A percentile compares a stretch with the other conserved stretches of the same genome.
phyloP scores from a whole-genome alignment of 129 eudicot genomes.

The Gnaphalium uliginosum region DNA sequence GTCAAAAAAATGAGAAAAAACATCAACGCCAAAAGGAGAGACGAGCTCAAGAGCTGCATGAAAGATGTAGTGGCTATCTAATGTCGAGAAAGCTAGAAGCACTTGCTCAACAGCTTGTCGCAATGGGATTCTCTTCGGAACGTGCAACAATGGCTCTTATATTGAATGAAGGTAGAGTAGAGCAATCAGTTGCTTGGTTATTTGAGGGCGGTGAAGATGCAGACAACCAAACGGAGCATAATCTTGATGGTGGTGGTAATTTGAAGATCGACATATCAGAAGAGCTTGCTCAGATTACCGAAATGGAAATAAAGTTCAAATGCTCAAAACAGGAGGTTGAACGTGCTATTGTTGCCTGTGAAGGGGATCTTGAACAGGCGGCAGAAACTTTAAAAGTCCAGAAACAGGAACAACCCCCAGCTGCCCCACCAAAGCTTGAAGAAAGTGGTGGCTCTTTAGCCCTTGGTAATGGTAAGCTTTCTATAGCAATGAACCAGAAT shows the following conservation, averaged over 20 bases:
- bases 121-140: constrained; percentile 78
- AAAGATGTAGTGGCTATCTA: constrained; percentile 69
- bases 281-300: constrained; percentile 63
- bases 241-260: constrained; percentile 52
- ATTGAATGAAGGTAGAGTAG: constrained; percentile 70
- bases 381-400: constrained; percentile 61
- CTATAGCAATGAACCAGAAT: constrained; percentile 42
- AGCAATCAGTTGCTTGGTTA: constrained; percentile 72
- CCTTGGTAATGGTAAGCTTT: constrained; percentile 41
- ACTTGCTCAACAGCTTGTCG: constrained; percentile 71
- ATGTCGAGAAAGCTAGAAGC: constrained; percentile 81
- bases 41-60: constrained; percentile 83
- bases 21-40: constrained; percentile 86
- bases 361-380: constrained; percentile 79
- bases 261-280: constrained; percentile 77
- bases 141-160: constrained; percentile 86
- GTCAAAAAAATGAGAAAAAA: constrained; percentile 74
- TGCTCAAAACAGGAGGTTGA: constrained; percentile 76
- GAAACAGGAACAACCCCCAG: constrained; percentile 61
- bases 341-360: constrained; percentile 64
- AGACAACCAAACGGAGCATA: constrained; percentile 44
- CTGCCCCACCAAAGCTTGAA: constrained; percentile 47
- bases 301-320: constrained; percentile 59
- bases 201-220: constrained; percentile 70
- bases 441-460: constrained; percentile 59